Evolutionary conservation across 768 basidiomycete species (phyloP), one percentile per base, ranked within the genome.

Genomic region (Clitopilus passeckerianus): DNA sequence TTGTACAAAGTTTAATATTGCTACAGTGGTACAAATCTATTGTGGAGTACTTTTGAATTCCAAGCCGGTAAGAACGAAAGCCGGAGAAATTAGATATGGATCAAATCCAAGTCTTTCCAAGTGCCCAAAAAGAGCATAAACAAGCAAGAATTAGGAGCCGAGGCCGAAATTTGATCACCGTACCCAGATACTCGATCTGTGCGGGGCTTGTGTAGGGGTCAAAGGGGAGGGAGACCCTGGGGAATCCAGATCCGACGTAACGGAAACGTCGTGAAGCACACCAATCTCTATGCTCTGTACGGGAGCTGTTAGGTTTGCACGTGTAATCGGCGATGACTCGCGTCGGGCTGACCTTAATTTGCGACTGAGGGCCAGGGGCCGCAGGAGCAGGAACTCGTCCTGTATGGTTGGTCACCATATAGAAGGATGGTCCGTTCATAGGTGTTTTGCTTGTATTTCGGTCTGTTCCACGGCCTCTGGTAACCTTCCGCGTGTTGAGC

Each of bases 401-500:
- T 30, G 27, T 30, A 30, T 30, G 27, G 7, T 30, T 30, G 27
- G 27, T 30, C 27, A 30, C 27, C 27, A 30, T 30, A 18, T 52
- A 27, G 53, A 16, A 20, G 34, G 34, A 7, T 27, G 43, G 20
- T 23, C 50, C 15, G 37, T 30, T 30, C 27, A 30, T 30, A 30
- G 27, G 27, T 3, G 46, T 50, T 22, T 23, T 50, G 46, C 46
- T 50, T 23, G 46, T 50, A 50, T 50, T 50, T 22, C 46, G 16
- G 20, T 50, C 46, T 23, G 46, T 50, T 50, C 83, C 83, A 53
- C 75, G 76, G 5, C 82, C 85, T 50, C 80, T 74, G 57, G 79
- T 66, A 27, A 74, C 73, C 60, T 76, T 73, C 15, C 85, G 79
- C 15, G 86, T 86, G 67, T 86, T 86, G 27, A 87, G 70, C 6